Percentiles rank a stretch among this genome's conserved stretches.
Evolutionary conservation across 345 rosid genomes (phyloP).

Genomic region (Acer saccharum): DNA sequence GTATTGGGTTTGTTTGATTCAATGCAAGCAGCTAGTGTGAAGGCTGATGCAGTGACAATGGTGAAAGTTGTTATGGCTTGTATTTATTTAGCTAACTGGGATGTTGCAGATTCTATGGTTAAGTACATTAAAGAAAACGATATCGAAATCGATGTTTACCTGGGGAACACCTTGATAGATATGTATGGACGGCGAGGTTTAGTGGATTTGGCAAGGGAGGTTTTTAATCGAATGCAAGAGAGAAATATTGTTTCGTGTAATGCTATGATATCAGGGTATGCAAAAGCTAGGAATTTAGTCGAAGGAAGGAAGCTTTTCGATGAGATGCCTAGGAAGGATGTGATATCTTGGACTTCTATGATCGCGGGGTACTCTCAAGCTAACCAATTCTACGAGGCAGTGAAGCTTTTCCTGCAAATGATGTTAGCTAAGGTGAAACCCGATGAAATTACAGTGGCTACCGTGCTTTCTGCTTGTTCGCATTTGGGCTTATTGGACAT

Average conservation of each 20-base stretch:
- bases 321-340: conserved; percentile 56
- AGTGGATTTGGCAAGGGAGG: conserved; percentile 39
- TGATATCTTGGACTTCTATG: conserved; percentile 75
- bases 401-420: conserved; percentile 62
- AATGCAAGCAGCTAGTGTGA: conserved; percentile 47
- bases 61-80: conserved; percentile 57
- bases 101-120: conserved; percentile 35
- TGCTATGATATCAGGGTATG: conserved; percentile 49
- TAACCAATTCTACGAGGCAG: conserved; percentile 41
- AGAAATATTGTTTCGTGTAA: conserved; percentile 60
- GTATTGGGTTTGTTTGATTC: conserved; percentile 44
- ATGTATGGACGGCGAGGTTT: conserved; percentile 57
- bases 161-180: conserved; percentile 65
- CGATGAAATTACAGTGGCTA: conserved; percentile 59
- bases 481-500: conserved; percentile 50
- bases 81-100: conserved; percentile 27
- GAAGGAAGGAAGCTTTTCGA: conserved; percentile 54
- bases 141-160: conserved; percentile 55
- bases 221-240: conserved; percentile 47
- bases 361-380: conserved; percentile 55
- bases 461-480: conserved; percentile 64
- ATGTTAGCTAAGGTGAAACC: conserved; percentile 49
- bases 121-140: conserved; percentile 42
- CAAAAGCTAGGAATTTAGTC: conserved; percentile 36
- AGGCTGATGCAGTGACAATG: conserved; percentile 65